Conservation (phyloP, 129 eudicot genomes). For the Flaveria brownii region DNA sequence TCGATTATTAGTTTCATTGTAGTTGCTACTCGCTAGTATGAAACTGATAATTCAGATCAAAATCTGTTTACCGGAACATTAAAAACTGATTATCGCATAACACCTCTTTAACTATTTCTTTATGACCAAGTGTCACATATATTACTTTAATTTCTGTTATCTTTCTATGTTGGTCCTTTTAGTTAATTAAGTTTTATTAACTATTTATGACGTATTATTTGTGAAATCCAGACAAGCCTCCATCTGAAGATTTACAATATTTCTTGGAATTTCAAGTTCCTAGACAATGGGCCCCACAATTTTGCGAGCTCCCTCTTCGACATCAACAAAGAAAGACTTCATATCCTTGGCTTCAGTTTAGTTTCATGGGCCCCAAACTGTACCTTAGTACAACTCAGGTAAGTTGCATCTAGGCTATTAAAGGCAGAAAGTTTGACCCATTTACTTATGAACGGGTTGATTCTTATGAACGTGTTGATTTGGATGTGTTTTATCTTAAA, state of each 20-base stretch:
- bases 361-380: conserved; percentile 69
- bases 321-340: conserved; percentile 71
- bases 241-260: conserved; percentile 67
- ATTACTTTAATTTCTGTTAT: neutral
- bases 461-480: neutral
- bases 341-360: conserved; percentile 60
- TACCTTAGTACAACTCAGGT: conserved; percentile 74
- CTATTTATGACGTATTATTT: conserved; percentile 3
- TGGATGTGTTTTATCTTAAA: neutral
- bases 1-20: neutral
- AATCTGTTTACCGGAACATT: neutral
- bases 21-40: neutral
- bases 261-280: conserved; percentile 97
- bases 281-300: conserved; percentile 84
- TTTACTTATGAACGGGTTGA: neutral
- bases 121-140: neutral
- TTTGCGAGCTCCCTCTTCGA: conserved; percentile 79
- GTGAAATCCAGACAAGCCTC: conserved; percentile 63
- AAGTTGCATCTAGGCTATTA: conserved; percentile 12
- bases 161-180: conserved; percentile 8
- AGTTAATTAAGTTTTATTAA: conserved; percentile 1
- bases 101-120: neutral
- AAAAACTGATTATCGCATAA: neutral
- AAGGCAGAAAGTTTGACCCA: neutral
- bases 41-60: neutral